phyloP scores from a whole-genome alignment of 495 filamentous ascomycete genomes.

The Neurospora sp. region DNA sequence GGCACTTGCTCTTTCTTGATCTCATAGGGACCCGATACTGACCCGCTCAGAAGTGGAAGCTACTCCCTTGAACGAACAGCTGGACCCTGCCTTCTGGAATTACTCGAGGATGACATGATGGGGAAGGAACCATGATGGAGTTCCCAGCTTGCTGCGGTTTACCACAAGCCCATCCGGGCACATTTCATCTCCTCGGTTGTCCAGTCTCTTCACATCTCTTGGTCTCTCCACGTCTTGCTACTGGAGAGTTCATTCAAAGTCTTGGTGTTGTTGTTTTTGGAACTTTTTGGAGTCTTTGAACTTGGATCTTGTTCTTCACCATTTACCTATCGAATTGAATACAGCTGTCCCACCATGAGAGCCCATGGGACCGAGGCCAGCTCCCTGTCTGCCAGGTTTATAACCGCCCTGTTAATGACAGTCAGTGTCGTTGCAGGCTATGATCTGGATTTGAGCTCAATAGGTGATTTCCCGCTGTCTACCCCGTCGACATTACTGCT shows the following conservation, averaged over 20 bases:
- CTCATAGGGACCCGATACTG: not conserved
- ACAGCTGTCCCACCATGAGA: not conserved
- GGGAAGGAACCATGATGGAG: not conserved
- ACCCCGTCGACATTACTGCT: no score
- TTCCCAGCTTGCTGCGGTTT: not conserved
- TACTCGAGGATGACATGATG: not conserved
- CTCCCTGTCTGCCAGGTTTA: not conserved
- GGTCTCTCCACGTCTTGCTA: not conserved
- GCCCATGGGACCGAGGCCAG: not conserved
- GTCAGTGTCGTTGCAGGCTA: slow-evolving; percentile 14
- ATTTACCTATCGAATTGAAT: not conserved
- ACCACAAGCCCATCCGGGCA: not conserved
- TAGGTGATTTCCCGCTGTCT: slow-evolving; percentile 9
- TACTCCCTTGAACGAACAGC: not conserved
- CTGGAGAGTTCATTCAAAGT: not conserved
- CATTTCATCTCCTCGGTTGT: not conserved
- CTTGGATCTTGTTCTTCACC: not conserved
- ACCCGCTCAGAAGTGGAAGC: not conserved
- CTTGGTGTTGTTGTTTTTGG: not conserved
- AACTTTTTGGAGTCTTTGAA: not conserved
- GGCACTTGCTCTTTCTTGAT: not conserved
- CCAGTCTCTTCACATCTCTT: not conserved
- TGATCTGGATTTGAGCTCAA: slow-evolving; percentile 20
- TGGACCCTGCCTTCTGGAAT: not conserved
- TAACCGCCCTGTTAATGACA: slow-evolving; percentile 4